Evolutionary conservation across 331 rosid species (phyloP).

Genomic region (Quercus phellos): DNA sequence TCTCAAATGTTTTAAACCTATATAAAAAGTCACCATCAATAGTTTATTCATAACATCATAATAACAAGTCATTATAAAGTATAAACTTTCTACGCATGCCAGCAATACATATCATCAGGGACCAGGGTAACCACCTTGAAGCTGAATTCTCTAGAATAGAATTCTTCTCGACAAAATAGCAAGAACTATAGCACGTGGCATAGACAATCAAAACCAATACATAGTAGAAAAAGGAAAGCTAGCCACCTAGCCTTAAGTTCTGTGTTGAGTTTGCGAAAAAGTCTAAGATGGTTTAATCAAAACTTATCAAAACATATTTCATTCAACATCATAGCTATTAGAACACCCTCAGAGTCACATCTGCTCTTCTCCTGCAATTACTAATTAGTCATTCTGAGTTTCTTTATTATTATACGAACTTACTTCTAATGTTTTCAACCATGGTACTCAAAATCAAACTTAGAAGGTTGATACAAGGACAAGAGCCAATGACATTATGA

Average conservation of each 20-base stretch:
- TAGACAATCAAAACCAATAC: not conserved
- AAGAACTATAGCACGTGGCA: not conserved
- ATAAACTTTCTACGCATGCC: not conserved
- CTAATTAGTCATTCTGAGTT: not conserved
- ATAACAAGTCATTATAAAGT: not conserved
- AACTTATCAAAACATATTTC: not conserved
- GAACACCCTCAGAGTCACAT: not conserved
- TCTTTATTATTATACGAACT: not conserved
- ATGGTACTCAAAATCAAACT: not conserved
- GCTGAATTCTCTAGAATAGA: not conserved
- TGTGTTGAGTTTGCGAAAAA: not conserved
- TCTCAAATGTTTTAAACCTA: not conserved
- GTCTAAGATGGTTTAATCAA: not conserved
- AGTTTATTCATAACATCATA: not conserved
- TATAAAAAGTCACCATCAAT: not conserved
- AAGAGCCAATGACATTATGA: not conserved
- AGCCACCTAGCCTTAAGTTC: not conserved
- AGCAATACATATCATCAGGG: not conserved
- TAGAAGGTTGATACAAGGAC: not conserved
- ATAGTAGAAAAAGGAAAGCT: not conserved
- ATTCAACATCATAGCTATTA: not conserved
- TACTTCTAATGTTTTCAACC: not conserved
- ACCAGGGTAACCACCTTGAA: not conserved
- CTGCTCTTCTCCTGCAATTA: not conserved
- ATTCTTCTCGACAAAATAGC: not conserved